phyloP scores from a whole-genome alignment of 345 rosid species.

The Bruguiera gymnorhiza region DNA sequence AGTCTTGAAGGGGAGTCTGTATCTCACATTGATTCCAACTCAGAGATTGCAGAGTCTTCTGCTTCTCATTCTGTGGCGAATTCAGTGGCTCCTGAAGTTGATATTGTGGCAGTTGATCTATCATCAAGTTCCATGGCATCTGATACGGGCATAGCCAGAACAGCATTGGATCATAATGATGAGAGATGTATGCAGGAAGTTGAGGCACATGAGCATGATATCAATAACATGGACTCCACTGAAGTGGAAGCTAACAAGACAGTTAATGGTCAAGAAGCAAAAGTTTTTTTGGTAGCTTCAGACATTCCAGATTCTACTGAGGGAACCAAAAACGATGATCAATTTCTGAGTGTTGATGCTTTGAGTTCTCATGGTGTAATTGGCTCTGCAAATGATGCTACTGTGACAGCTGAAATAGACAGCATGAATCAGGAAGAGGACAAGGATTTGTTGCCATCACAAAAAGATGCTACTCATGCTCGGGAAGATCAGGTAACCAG shows the following conservation, averaged over 20 bases:
- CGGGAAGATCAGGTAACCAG: conserved; percentile 73
- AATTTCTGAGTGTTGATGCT: conserved; percentile 15
- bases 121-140: conserved; percentile 24
- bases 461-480: conserved; percentile 38
- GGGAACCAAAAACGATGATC: conserved; percentile 31
- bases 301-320: conserved; percentile 32
- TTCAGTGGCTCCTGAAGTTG: conserved; percentile 26
- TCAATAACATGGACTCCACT: conserved; percentile 24
- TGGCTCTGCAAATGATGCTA: conserved; percentile 25
- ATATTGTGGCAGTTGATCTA: conserved; percentile 32
- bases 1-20: conserved; percentile 40
- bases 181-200: conserved; percentile 19
- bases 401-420: conserved; percentile 28
- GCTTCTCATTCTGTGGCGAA: conserved; percentile 25
- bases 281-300: conserved; percentile 15
- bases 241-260: conserved; percentile 27
- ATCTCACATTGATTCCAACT: conserved; percentile 25
- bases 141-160: conserved; percentile 23
- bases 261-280: conserved; percentile 20
- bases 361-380: conserved; percentile 14
- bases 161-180: conserved; percentile 22
- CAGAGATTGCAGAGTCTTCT: conserved; percentile 33
- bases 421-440: conserved; percentile 25
- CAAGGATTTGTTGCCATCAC: conserved; percentile 32
- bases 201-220: conserved; percentile 24